phyloP scores from a whole-genome alignment of 495 filamentous ascomycete species.

The Trichoderma reesei region DNA sequence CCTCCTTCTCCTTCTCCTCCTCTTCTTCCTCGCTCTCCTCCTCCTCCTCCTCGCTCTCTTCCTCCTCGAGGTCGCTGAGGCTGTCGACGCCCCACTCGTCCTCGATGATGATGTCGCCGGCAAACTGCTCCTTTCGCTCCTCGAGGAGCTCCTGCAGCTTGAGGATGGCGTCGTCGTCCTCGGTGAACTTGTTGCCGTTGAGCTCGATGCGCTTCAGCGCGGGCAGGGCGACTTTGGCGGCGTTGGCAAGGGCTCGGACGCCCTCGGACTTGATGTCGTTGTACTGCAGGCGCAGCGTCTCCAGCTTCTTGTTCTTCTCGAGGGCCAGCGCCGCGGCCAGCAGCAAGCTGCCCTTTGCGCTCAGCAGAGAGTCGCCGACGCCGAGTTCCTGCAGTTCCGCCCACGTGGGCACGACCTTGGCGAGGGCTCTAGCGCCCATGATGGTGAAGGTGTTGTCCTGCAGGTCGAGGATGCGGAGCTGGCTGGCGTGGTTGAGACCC shows the following conservation, averaged over 20 bases:
- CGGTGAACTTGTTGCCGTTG: slow-evolving; percentile 90
- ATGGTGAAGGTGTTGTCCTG: slow-evolving; percentile 96
- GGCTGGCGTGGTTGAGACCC: slow-evolving; percentile 57
- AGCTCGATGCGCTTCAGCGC: slow-evolving; percentile 74
- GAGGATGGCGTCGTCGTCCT: slow-evolving; percentile 61
- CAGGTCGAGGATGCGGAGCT: slow-evolving; percentile 69
- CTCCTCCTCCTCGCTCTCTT: slow-evolving; percentile 56
- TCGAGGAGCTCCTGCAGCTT: slow-evolving; percentile 42
- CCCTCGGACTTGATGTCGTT: slow-evolving; percentile 79
- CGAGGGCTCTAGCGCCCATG: slow-evolving; percentile 67
- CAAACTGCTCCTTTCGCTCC: slow-evolving; percentile 51
- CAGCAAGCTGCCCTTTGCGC: slow-evolving; percentile 64
- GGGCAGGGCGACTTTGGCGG: slow-evolving; percentile 55
- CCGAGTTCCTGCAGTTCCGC: slow-evolving; percentile 68
- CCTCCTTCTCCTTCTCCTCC: slow-evolving; percentile 51
- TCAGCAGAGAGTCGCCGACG: slow-evolving; percentile 78
- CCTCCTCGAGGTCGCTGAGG: slow-evolving; percentile 72
- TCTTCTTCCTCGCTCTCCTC: slow-evolving; percentile 64
- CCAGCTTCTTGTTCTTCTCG: slow-evolving; percentile 65
- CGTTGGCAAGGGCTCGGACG: slow-evolving; percentile 56
- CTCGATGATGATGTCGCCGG: slow-evolving; percentile 46
- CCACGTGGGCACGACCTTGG: slow-evolving; percentile 66
- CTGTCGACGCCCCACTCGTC: slow-evolving; percentile 79
- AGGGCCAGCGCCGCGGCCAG: slow-evolving; percentile 62
- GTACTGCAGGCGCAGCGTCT: slow-evolving; percentile 79